phyloP scores from a whole-genome alignment of 108 stramenopile species.

The Pinguiococcus pyrenoidosus region DNA sequence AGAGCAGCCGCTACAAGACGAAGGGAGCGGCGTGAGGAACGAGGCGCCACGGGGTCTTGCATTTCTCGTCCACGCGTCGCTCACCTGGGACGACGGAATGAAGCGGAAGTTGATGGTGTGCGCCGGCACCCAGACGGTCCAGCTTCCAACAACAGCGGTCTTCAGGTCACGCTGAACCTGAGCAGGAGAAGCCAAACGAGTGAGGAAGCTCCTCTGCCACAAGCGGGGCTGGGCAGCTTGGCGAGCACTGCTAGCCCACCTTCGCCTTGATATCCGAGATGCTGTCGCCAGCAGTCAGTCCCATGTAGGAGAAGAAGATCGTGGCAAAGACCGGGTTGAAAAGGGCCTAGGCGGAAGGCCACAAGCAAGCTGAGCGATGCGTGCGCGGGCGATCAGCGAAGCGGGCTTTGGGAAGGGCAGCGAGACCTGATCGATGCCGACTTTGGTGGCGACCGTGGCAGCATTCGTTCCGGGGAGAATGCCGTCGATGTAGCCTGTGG shows the following conservation, averaged over 20 bases:
- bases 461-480: slow-evolving; percentile 63
- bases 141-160: slow-evolving; percentile 82
- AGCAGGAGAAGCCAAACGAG: no score
- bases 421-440: slow-evolving; percentile 70
- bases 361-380: no score
- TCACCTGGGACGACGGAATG: slow-evolving; percentile 82
- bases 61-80: no score
- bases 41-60: no score
- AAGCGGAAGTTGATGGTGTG: slow-evolving; percentile 95
- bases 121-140: slow-evolving; percentile 86
- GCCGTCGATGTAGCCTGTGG: slow-evolving; percentile 78
- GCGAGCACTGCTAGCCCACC: no score
- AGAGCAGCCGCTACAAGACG: slow-evolving; percentile 71
- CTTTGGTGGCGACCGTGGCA: slow-evolving; percentile 52
- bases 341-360: no score
- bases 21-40: no score
- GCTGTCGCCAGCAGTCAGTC: slow-evolving; percentile 74
- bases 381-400: no score
- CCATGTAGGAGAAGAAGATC: slow-evolving; percentile 95
- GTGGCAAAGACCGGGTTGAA: slow-evolving; percentile 94
- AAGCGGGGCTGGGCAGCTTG: no score
- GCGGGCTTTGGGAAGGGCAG: no score
- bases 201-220: no score
- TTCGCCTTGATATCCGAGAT: slow-evolving; percentile 63
- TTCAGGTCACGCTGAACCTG: slow-evolving; percentile 78